Base-by-base conservation (phyloP, 163 green algal species). In the Trebouxia gelatinosa region DNA sequence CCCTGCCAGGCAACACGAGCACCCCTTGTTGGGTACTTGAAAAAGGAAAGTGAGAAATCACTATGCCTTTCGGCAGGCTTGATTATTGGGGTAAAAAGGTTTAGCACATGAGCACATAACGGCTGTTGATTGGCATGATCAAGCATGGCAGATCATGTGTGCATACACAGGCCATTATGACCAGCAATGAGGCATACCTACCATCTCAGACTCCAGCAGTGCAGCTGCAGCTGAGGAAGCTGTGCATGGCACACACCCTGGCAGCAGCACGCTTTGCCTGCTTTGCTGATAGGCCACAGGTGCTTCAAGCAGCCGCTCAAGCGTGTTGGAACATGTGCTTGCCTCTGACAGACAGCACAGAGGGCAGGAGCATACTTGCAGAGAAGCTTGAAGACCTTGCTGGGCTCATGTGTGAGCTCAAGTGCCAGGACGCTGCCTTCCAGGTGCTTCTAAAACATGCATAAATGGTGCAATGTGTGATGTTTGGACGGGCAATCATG, bases 191-290 rank as follows among this genome's bases (percentile, higher is more conserved):
- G 37, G 62, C 26, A 35, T 23, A 5, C 37, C 62, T 38, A 37
- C 35, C 32, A 58, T 34, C 6, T 54, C 66, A 75, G 66, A 35
- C 28, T 0, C 46, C 70, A 78, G 32, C 48, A 4, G 50, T 23
- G 6, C 46, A 78, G 48, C 28, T 59, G 7, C 74, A 79, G 57
- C 37, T 79, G 23, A 48, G 62, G n/a, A 46, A 72, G 74, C 46
- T 64, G 29, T 64, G 51, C 39, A 46, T 35, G 28, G 7, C 3
- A n/a, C 67, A 75, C 40, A 29, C n/a, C 16, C 39, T 58, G 2
- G 67, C 67, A 39, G 67, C 39, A 28, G 39, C 67, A 16, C 67
- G 39, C 28, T 75, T 75, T 40, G 67, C 67, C 67, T 35, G n/a
- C 28, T 75, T 75, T 75, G 67, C 67, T 61, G 39, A 11, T 17